Conservation (phyloP, 306 rosid genomes). For the Potentilla sterilis region DNA sequence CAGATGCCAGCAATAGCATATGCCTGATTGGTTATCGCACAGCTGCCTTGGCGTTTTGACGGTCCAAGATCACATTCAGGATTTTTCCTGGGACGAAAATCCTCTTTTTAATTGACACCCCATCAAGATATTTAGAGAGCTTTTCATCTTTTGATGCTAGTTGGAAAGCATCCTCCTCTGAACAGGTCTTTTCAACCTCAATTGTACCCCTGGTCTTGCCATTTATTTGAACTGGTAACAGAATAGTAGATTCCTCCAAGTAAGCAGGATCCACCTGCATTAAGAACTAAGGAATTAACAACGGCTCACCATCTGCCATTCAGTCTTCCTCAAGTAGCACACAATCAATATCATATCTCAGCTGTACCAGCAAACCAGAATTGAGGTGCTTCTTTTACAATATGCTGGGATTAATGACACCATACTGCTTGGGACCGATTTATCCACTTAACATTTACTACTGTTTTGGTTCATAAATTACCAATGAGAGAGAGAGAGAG, state of each 20-base stretch:
- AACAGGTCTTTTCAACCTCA: constrained; percentile 74
- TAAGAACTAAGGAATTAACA: constrained; percentile 4
- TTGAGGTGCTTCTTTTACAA: neutral
- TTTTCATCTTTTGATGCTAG: constrained; percentile 72
- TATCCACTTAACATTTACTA: no score
- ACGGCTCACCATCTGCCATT: constrained; percentile 5
- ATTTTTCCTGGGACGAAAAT: constrained; percentile 88
- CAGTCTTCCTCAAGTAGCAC: neutral
- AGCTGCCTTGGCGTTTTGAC: constrained; percentile 53
- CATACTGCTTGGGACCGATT: neutral
- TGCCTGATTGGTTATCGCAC: constrained; percentile 27
- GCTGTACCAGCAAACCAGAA: neutral
- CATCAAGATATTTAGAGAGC: constrained; percentile 64
- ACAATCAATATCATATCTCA: neutral
- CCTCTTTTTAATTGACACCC: constrained; percentile 61
- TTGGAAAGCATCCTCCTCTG: constrained; percentile 76
- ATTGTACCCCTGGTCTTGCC: constrained; percentile 97
- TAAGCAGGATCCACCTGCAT: constrained; percentile 71
- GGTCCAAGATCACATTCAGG: constrained; percentile 81
- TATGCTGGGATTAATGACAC: neutral
- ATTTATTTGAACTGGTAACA: constrained; percentile 90
- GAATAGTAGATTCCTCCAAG: constrained; percentile 64
- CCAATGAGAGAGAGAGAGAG: constrained; percentile 12
- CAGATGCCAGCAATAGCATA: neutral
- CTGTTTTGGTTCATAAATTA: no score